Conservation (phyloP, 345 rosid genomes). For the Gossypium longicalyx region DNA sequence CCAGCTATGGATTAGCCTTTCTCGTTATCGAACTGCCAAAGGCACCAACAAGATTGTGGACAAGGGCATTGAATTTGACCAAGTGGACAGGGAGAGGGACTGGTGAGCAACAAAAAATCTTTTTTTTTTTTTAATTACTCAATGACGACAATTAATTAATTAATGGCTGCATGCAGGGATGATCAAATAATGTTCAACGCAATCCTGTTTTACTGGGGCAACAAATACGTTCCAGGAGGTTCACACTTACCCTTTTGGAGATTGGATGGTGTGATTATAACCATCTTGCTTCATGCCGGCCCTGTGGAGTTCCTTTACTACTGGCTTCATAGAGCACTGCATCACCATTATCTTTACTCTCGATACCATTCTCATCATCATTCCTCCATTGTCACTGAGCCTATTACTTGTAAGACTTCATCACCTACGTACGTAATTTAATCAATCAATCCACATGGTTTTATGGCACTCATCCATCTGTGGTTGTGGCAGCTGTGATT, state of each 20-base stretch:
- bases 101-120: slow-evolving; percentile 15
- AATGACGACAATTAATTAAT: not conserved
- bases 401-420: slow-evolving; percentile 55
- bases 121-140: not conserved
- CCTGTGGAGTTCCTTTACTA: slow-evolving; percentile 80
- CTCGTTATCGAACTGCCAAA: slow-evolving; percentile 57
- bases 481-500: slow-evolving; percentile 52
- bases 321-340: slow-evolving; percentile 76
- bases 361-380: slow-evolving; percentile 95
- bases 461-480: not conserved
- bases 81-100: slow-evolving; percentile 61
- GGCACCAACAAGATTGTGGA: slow-evolving; percentile 58
- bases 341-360: slow-evolving; percentile 77
- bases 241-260: slow-evolving; percentile 59
- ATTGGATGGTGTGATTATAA: slow-evolving; percentile 44
- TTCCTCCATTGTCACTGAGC: slow-evolving; percentile 78
- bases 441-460: too few species aligned
- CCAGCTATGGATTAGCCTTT: slow-evolving; percentile 61
- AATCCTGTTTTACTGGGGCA: slow-evolving; percentile 34
- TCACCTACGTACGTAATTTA: too few species aligned
- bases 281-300: slow-evolving; percentile 52
- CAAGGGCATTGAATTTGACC: slow-evolving; percentile 68
- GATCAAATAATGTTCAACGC: slow-evolving; percentile 67
- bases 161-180: slow-evolving; percentile 42
- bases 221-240: slow-evolving; percentile 16